phyloP scores from a whole-genome alignment of 768 basidiomycete species.

The Trametes cingulata region DNA sequence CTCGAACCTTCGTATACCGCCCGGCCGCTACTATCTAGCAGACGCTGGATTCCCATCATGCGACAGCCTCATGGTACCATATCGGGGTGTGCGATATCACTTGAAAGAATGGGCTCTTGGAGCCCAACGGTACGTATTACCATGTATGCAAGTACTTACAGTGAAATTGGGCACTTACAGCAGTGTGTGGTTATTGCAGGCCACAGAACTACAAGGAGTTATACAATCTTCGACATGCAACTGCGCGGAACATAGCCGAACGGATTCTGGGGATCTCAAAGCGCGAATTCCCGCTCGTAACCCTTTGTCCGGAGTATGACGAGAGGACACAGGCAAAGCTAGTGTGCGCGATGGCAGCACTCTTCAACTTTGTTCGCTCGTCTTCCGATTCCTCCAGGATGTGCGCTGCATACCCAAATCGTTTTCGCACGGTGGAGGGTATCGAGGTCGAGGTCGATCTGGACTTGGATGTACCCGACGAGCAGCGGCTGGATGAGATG shows the following conservation, averaged over 20 bases:
- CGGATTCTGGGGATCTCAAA: constrained; percentile 21
- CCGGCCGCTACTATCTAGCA: constrained; percentile 33
- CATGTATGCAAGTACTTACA: no score
- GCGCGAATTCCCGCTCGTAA: neutral
- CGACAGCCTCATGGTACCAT: constrained; percentile 31
- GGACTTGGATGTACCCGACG: no score
- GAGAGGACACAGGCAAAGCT: constrained; percentile 32
- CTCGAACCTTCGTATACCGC: constrained; percentile 27
- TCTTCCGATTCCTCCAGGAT: no score
- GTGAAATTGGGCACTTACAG: neutral
- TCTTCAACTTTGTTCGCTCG: constrained; percentile 30
- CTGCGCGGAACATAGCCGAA: constrained; percentile 23
- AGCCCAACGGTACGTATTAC: neutral
- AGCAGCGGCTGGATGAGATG: no score
- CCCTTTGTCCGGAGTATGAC: constrained; percentile 23
- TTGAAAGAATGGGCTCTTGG: constrained; percentile 31
- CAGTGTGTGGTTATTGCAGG: neutral
- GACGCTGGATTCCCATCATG: constrained; percentile 34
- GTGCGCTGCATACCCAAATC: no score
- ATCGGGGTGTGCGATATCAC: constrained; percentile 33
- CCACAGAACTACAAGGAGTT: constrained; percentile 5
- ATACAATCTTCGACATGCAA: constrained; percentile 20
- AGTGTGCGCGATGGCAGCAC: constrained; percentile 26
- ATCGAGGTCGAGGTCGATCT: no score
- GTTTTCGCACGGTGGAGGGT: no score